Conservation (phyloP, 495 filamentous ascomycete genomes). For the Penicillium cinerascens region DNA sequence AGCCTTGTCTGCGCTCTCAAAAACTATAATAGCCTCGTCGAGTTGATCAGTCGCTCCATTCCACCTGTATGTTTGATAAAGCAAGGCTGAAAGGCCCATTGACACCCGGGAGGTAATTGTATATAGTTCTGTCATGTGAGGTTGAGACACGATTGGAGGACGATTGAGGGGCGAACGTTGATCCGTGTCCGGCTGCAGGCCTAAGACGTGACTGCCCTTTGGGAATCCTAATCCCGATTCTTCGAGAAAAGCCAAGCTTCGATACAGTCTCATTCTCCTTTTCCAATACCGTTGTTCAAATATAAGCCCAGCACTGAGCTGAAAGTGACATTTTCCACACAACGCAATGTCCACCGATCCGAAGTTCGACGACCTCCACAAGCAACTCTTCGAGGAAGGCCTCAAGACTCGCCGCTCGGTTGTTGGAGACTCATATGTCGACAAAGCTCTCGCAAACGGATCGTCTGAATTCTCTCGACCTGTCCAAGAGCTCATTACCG, state of each 20-base stretch:
- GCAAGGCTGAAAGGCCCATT: too few relatives aligned
- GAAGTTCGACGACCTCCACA: constrained; percentile 32
- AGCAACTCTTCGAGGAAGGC: constrained; percentile 51
- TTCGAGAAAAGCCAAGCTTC: background rate
- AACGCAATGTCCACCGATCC: constrained; percentile 13
- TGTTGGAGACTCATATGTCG: constrained; percentile 37
- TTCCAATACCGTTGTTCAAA: background rate
- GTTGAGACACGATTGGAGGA: too few relatives aligned
- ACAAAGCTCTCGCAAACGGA: constrained; percentile 10
- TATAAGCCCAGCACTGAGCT: background rate
- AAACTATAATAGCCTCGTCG: too few relatives aligned
- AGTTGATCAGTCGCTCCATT: too few relatives aligned
- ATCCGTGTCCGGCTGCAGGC: background rate
- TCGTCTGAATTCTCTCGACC: constrained; percentile 33
- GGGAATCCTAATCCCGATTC: background rate
- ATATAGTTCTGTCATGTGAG: too few relatives aligned
- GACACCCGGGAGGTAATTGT: too few relatives aligned
- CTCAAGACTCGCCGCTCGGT: constrained; percentile 48
- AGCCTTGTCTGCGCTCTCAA: too few relatives aligned
- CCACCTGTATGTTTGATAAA: too few relatives aligned
- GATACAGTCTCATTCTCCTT: background rate
- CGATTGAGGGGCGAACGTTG: too few relatives aligned
- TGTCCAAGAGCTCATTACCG: constrained; percentile 41
- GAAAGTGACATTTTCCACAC: background rate
- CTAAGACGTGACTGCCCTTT: background rate